Evolutionary conservation across 1,284 basidiomycete species (phyloP).

Genomic region (Melampsora americana): DNA sequence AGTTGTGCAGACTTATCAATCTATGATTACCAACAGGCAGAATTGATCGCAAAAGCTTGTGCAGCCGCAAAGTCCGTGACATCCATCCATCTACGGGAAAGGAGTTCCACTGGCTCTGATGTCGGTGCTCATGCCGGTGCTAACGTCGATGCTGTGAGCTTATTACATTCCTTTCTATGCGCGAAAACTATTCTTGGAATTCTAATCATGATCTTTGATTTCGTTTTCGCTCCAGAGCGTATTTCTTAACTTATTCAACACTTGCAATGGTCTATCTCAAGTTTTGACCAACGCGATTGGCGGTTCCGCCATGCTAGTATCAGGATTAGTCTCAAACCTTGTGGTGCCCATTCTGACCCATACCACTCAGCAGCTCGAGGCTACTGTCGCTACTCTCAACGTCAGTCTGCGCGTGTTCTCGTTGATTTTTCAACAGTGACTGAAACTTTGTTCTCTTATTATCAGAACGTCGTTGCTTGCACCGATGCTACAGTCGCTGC

Average conservation of each 20-base stretch:
- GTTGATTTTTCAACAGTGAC: neutral
- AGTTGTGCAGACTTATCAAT: neutral
- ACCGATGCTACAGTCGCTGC: neutral
- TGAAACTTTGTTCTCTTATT: neutral
- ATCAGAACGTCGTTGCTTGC: constrained; percentile 6
- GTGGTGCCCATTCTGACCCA: neutral
- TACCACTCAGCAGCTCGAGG: neutral
- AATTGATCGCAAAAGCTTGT: neutral
- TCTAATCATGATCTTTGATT: neutral
- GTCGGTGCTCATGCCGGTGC: neutral
- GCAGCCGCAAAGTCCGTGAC: neutral
- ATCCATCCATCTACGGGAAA: neutral
- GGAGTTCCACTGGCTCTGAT: neutral
- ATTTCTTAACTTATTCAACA: neutral
- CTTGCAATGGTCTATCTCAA: neutral
- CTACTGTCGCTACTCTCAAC: neutral
- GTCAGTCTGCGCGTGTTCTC: neutral
- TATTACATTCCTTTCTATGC: neutral
- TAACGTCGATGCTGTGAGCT: neutral
- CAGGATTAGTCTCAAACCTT: neutral
- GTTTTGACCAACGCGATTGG: neutral
- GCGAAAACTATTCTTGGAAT: neutral
- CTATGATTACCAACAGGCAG: neutral
- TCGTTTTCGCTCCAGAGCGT: neutral
- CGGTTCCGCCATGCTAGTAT: neutral